These are phyloP conservation scores for Apiospora kogelbergensis DNA, from an alignment of 2,329 filamentous ascomycete genomes.

Conservation along the genomic window DNA sequence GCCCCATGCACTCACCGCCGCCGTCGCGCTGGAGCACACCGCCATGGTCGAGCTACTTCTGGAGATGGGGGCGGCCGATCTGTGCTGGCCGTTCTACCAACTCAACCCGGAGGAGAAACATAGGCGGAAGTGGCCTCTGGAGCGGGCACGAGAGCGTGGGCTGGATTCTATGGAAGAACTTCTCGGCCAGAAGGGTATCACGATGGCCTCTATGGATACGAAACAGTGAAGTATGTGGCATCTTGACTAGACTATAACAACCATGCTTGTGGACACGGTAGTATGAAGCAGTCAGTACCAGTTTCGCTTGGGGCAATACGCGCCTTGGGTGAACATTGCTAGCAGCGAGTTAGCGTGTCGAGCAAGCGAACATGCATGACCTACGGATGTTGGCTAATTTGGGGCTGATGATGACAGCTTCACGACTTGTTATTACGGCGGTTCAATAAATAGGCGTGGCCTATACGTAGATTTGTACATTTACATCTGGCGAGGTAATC, in stretches of 20 bases:
- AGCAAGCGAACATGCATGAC: too few relatives aligned
- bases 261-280: too few relatives aligned
- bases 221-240: neutral
- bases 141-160: neutral
- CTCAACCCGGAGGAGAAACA: neutral
- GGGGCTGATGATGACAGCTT: too few relatives aligned
- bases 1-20: constrained; percentile 23
- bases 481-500: too few relatives aligned
- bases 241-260: neutral
- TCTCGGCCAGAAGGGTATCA: neutral
- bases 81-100: neutral
- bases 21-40: neutral
- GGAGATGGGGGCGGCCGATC: neutral
- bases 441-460: too few relatives aligned
- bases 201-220: neutral
- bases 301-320: too few relatives aligned
- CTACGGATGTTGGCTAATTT: too few relatives aligned
- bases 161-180: neutral
- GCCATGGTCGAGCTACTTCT: neutral
- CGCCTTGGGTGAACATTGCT: too few relatives aligned
- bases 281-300: too few relatives aligned
- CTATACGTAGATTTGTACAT: too few relatives aligned
- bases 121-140: neutral
- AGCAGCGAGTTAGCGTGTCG: too few relatives aligned
- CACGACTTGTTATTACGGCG: too few relatives aligned